A percentile compares a stretch with the other conserved stretches of the same genome.
Conservation (phyloP, 257 asterid genomes). For the Solanum ossicruentum region DNA sequence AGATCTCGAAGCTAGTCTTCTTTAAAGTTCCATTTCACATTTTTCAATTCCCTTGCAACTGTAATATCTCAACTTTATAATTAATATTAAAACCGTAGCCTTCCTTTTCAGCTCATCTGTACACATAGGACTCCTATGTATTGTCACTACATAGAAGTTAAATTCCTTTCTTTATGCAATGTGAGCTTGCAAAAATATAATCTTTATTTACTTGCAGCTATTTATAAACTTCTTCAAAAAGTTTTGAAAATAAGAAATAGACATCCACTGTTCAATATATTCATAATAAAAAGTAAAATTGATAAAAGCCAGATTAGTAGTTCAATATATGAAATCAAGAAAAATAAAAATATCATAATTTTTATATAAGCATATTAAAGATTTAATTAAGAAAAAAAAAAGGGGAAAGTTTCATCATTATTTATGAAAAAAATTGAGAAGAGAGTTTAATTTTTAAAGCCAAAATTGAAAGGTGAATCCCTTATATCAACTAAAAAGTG, state of each 20-base stretch:
- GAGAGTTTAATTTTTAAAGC: too few species aligned
- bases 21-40: neutral
- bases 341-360: too few species aligned
- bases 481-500: constrained; percentile 7
- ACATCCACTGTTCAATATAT: neutral
- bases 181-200: neutral
- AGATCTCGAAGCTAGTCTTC: neutral
- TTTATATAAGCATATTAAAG: too few species aligned
- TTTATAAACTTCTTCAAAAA: neutral
- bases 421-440: too few species aligned
- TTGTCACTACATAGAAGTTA: too few species aligned
- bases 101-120: neutral
- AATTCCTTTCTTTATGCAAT: too few species aligned
- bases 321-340: too few species aligned
- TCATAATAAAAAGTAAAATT: neutral
- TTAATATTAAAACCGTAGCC: neutral
- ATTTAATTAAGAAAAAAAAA: too few species aligned
- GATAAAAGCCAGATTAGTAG: neutral
- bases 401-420: too few species aligned
- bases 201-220: neutral
- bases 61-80: neutral
- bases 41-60: neutral
- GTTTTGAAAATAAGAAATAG: neutral
- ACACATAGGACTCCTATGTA: neutral
- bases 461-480: too few species aligned